Percentiles rank a stretch among this genome's conserved stretches.
Conservation (phyloP, 2,329 filamentous ascomycete species). For the Xylaria sp. region DNA sequence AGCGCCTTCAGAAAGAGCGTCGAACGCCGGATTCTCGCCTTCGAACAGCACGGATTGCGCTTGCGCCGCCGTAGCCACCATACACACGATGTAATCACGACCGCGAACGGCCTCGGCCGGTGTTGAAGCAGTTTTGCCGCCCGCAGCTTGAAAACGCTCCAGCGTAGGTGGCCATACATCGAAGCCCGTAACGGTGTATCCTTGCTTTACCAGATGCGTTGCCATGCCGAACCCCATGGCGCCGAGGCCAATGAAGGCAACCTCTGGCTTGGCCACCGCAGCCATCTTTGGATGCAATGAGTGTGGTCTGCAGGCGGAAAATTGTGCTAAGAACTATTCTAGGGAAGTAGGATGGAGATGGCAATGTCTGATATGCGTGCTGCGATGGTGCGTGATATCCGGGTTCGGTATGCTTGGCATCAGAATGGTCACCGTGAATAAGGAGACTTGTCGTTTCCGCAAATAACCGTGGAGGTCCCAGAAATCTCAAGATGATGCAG, state of each 20-base stretch:
- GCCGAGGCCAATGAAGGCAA: slow-evolving; percentile 76
- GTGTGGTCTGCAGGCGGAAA: background rate
- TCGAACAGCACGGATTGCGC: slow-evolving; percentile 70
- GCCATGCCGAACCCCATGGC: slow-evolving; percentile 87
- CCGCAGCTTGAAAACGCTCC: slow-evolving; percentile 66
- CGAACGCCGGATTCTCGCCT: slow-evolving; percentile 55
- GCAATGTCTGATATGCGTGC: background rate
- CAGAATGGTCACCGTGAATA: background rate
- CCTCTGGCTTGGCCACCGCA: slow-evolving; percentile 42
- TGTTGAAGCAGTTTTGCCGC: slow-evolving; percentile 64
- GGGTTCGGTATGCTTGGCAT: background rate
- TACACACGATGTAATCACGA: slow-evolving; percentile 69
- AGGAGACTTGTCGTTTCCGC: background rate
- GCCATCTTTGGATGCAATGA: slow-evolving; percentile 29
- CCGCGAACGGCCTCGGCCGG: slow-evolving; percentile 65
- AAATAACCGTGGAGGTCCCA: background rate
- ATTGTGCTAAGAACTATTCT: background rate
- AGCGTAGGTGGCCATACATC: slow-evolving; percentile 73
- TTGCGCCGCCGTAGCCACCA: slow-evolving; percentile 77
- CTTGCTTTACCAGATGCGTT: slow-evolving; percentile 70
- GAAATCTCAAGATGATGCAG: background rate
- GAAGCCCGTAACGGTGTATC: slow-evolving; percentile 72
- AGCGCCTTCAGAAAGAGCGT: slow-evolving; percentile 60
- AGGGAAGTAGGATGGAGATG: background rate
- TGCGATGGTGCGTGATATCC: background rate